A percentile compares a stretch with the other conserved stretches of the same genome.
Evolutionary conservation across 768 basidiomycete species (phyloP).

Genomic region (Rhodotorula babjevae): DNA sequence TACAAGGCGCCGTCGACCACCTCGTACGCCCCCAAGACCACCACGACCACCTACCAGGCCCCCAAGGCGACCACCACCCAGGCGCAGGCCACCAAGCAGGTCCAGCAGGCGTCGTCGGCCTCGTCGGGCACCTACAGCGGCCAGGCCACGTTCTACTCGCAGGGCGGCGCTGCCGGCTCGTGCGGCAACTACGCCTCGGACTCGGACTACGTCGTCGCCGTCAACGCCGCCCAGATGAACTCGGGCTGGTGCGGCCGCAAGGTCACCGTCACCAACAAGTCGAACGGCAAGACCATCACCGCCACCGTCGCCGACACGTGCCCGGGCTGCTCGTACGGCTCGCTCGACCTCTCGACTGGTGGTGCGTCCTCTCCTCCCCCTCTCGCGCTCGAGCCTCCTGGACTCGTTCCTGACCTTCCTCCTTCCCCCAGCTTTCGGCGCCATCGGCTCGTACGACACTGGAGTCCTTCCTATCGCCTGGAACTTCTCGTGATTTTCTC

Average conservation of each 20-base stretch:
- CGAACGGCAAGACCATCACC: constrained; percentile 3
- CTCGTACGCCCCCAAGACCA: constrained; percentile 21
- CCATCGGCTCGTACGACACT: constrained; percentile 19
- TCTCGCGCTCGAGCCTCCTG: too few relatives aligned
- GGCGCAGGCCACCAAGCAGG: constrained; percentile 17
- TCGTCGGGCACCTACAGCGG: constrained; percentile 40
- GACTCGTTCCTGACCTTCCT: constrained; percentile 55
- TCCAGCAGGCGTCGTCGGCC: constrained; percentile 35
- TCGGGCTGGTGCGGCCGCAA: constrained; percentile 12
- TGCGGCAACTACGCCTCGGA: constrained; percentile 9
- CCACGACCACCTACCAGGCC: constrained; percentile 20
- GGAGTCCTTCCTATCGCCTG: background rate
- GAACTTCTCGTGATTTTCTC: background rate
- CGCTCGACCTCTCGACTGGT: constrained; percentile 55
- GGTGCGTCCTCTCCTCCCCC: constrained; percentile 43
- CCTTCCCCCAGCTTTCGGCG: constrained; percentile 52
- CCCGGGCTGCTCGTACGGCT: constrained; percentile 48
- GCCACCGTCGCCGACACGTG: constrained; percentile 7
- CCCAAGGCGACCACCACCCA: constrained; percentile 2
- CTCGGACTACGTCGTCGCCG: background rate
- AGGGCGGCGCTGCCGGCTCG: constrained; percentile 52
- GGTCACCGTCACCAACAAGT: constrained; percentile 17
- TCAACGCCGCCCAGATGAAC: background rate
- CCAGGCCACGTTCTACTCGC: constrained; percentile 59
- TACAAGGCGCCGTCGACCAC: constrained; percentile 38